phyloP scores from a whole-genome alignment of 2,329 filamentous ascomycete genomes.

The Exophiala aquamarina region DNA sequence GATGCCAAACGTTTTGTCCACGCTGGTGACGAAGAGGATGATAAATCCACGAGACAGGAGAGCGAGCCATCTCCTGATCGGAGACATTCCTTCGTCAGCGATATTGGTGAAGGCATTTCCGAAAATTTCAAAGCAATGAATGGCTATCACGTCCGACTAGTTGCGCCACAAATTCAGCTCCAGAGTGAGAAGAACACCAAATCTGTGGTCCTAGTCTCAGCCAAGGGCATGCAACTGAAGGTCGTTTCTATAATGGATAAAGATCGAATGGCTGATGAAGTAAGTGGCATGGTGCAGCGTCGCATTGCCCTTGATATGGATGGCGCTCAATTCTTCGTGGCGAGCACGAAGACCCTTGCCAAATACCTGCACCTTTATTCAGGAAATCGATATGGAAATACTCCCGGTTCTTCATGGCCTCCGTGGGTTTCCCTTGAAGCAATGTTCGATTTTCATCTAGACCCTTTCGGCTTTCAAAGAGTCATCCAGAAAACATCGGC shows the following conservation, averaged over 20 bases:
- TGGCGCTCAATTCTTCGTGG: constrained; percentile 96
- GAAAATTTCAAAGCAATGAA: constrained; percentile 88
- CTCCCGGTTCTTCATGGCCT: constrained; percentile 84
- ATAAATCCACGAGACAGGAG: constrained; percentile 27
- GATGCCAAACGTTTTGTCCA: constrained; percentile 82
- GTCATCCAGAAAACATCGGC: constrained; percentile 97
- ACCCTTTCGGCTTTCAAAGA: constrained; percentile 96
- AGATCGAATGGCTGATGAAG: constrained; percentile 82
- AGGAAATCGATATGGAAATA: constrained; percentile 86
- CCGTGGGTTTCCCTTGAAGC: constrained; percentile 98
- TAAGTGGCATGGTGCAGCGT: constrained; percentile 92
- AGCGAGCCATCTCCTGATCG: constrained; percentile 37
- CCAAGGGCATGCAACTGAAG: constrained; percentile 97
- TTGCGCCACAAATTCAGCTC: constrained; percentile 95
- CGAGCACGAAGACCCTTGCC: constrained; percentile 87
- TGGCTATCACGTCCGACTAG: constrained; percentile 90
- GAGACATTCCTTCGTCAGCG: constrained; percentile 31
- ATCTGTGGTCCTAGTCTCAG: constrained; percentile 92
- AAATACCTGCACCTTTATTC: constrained; percentile 90
- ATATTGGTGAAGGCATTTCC: constrained; percentile 74
- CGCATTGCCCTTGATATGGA: constrained; percentile 95
- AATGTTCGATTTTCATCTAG: constrained; percentile 93
- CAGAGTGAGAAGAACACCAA: constrained; percentile 98
- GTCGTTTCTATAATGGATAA: constrained; percentile 98
- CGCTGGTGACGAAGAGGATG: constrained; percentile 57